Evolutionary conservation across 306 rosid species (phyloP), one percentile per base, ranked within the genome.

Genomic region (Erythrophleum fordii): DNA sequence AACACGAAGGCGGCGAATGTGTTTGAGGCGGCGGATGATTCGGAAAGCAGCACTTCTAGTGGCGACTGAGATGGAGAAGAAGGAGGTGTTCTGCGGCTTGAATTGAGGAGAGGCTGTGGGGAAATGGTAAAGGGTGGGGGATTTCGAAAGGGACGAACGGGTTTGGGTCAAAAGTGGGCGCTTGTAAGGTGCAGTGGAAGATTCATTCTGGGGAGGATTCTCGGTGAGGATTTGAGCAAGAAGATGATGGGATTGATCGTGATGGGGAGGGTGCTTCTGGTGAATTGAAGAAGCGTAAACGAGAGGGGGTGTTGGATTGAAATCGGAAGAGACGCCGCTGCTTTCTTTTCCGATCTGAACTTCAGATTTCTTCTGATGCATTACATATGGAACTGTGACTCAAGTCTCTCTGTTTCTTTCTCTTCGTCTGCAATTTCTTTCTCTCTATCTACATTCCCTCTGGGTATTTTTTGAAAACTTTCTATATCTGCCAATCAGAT

Each of bases 121-220:
- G 73, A 86, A 71, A 29, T 69, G 76, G 65, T 77, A 61, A 18
- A 87, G 80, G 18, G 92, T 74, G 0, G 89, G 88, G 25, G 91
- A 86, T 81, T 88, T 90, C 11, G 89, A 53, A 20, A 88, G 73
- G 25, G 93, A 87, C 8, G 93, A 77, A 56, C 51, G 82, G 72
- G 82, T 58, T 61, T 87, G 89, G 76, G 87, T 84, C 77, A 86
- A 81, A 34, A 88, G 87, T 28, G 94, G 82, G 45, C 94, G 83
- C 83, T 88, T 85, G 73, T 90, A 90, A 22, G 92, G 92, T 46
- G 87, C 83, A 26, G 88, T 73, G 5, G 86, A 60, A 52, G 77
- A 70, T 60, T 74, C 82, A 70, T 71, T 69, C 64, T 77, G 51
- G n/a, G 81, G 73, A 25, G 86, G 89, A 17, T 83, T 79, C 22